A percentile compares a stretch with the other conserved stretches of the same genome.
Conservation (phyloP, 306 rosid species). For the Datisca glomerata region DNA sequence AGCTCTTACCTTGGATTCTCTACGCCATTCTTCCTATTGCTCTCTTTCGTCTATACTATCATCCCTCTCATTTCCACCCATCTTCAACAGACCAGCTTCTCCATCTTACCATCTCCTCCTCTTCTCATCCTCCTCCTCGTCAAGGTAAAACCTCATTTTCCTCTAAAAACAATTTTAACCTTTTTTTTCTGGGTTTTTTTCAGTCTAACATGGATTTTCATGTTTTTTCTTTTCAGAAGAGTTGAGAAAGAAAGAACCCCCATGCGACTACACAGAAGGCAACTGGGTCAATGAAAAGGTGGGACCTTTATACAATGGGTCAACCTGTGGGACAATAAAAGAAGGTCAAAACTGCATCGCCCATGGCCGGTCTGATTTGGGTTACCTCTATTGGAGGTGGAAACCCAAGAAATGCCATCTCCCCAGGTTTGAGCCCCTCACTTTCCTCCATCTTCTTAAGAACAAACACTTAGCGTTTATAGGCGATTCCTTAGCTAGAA, state of each 20-base stretch:
- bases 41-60: constrained; percentile 46
- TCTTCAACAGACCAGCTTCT: constrained; percentile 27
- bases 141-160: constrained; percentile 14
- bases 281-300: constrained; percentile 48
- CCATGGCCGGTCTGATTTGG: constrained; percentile 64
- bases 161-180: too few species aligned
- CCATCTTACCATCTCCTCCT: constrained; percentile 13
- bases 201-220: not conserved
- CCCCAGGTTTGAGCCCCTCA: constrained; percentile 67
- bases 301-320: constrained; percentile 76
- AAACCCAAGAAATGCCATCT: constrained; percentile 51
- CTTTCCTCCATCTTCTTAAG: constrained; percentile 38
- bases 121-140: constrained; percentile 2
- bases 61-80: constrained; percentile 33
- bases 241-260: constrained; percentile 15
- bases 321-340: constrained; percentile 69
- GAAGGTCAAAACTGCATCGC: constrained; percentile 63
- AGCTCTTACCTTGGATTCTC: constrained; percentile 41
- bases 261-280: constrained; percentile 66
- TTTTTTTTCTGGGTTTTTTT: constrained; percentile 9
- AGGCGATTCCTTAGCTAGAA: constrained; percentile 95
- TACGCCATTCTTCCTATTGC: constrained; percentile 56
- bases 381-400: constrained; percentile 77
- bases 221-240: constrained; percentile 26
- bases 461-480: constrained; percentile 77